Conservation (phyloP, 1,284 basidiomycete genomes). For the Flammula alnicola region DNA sequence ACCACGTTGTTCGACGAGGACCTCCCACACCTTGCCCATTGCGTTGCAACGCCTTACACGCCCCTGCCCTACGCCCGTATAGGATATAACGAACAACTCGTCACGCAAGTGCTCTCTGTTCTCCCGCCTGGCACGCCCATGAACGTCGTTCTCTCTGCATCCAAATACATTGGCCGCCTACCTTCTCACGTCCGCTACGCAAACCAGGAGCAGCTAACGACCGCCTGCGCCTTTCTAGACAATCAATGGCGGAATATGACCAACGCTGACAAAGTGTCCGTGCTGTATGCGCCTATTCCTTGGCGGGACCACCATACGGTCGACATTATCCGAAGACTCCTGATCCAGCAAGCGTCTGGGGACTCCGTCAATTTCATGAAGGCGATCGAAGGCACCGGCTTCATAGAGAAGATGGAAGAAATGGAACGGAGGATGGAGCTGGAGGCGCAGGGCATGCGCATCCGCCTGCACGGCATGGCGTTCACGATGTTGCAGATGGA, state of each 20-base stretch:
- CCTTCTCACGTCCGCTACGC: constrained; percentile 51
- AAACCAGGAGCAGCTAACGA: constrained; percentile 30
- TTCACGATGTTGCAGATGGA: constrained; percentile 57
- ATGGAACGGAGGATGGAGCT: constrained; percentile 30
- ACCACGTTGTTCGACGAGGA: constrained; percentile 77
- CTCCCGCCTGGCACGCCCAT: constrained; percentile 46
- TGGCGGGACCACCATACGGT: constrained; percentile 44
- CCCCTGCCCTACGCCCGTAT: constrained; percentile 35
- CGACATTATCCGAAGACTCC: constrained; percentile 39
- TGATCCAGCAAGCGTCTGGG: constrained; percentile 36
- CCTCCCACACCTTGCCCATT: constrained; percentile 59
- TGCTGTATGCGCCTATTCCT: constrained; percentile 51
- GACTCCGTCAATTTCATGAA: constrained; percentile 42
- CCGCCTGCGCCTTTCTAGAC: constrained; percentile 52
- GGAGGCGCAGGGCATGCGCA: constrained; percentile 14
- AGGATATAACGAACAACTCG: constrained; percentile 14
- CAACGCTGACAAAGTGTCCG: constrained; percentile 52
- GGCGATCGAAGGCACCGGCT: constrained; percentile 38
- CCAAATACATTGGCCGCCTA: constrained; percentile 52
- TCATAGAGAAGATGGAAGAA: constrained; percentile 47
- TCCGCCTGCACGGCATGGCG: constrained; percentile 27
- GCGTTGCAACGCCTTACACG: constrained; percentile 30
- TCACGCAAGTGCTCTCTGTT: constrained; percentile 26
- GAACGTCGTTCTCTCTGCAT: constrained; percentile 48
- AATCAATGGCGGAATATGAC: constrained; percentile 42